Evolutionary conservation across 805 yeast genomes (phyloP).

Genomic region (Candida easanensis): DNA sequence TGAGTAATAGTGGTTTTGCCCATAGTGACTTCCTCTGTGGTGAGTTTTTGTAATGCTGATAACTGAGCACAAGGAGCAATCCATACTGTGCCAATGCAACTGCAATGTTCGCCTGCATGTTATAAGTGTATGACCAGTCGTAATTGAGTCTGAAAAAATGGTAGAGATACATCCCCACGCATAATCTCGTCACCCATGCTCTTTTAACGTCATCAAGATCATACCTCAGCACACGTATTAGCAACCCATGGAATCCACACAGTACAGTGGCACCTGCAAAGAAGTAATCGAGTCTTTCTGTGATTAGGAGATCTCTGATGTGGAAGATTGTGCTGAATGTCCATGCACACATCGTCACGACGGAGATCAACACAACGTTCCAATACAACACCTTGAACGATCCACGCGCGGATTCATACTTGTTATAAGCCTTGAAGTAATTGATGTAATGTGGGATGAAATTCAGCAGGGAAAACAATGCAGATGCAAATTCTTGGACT

Average conservation of each 20-base stretch:
- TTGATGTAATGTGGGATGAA: slow-evolving; percentile 62
- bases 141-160: slow-evolving; percentile 66
- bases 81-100: slow-evolving; percentile 77
- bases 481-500: slow-evolving; percentile 80
- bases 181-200: slow-evolving; percentile 35
- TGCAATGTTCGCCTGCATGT: slow-evolving; percentile 84
- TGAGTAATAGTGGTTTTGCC: slow-evolving; percentile 49
- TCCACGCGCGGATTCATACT: slow-evolving; percentile 6
- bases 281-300: slow-evolving; percentile 88
- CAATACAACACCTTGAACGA: slow-evolving; percentile 20
- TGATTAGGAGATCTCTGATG: slow-evolving; percentile 70
- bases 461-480: slow-evolving; percentile 72
- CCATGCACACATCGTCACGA: slow-evolving; percentile 86
- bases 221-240: slow-evolving; percentile 57
- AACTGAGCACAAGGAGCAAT: slow-evolving; percentile 30
- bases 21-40: slow-evolving; percentile 25
- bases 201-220: slow-evolving; percentile 42
- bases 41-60: slow-evolving; percentile 28
- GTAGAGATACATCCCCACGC: slow-evolving; percentile 49
- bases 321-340: slow-evolving; percentile 82
- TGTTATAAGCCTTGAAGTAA: slow-evolving; percentile 30
- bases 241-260: slow-evolving; percentile 70
- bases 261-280: slow-evolving; percentile 90
- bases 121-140: slow-evolving; percentile 90
- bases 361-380: slow-evolving; percentile 47